Base-by-base conservation (phyloP, 805 yeast species). In the Zygosaccharomyces siamensis region DNA sequence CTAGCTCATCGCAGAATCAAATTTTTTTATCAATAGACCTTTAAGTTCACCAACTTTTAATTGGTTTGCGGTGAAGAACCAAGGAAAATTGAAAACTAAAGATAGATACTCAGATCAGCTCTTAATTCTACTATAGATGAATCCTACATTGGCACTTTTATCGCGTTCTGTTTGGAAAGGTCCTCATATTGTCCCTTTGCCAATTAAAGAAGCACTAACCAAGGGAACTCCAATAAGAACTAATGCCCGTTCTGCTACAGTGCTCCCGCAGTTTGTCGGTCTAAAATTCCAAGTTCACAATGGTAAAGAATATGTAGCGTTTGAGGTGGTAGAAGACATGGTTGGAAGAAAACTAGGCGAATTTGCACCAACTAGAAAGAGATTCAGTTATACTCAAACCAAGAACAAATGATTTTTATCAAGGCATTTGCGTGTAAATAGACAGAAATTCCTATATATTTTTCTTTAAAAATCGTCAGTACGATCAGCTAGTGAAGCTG, bases 341-440 rank as follows among this genome's bases (percentile, higher is more conserved):
- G 97, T 93, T 51, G 99, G 99, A 16, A 79, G 83, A 57, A 93
- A 92, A 66, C 72, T 93, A 48, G 99, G 99, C 1, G 97, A 92
- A 68, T 93, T 88, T 73, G 96, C 95, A 1, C 88, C 90, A 47
- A 93, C 99, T 1, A 80, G 98, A 70, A 87, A 88, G 78, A 81
- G 84, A 65, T 88, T 87, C 70, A 81, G 79, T 54, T 89, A 86
- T 72, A 86, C 89, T 45, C 86, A 78, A 68, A 80, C 89, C 30
- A 84, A 84, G 75, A 84, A 83, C 51, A 71, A 71, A 58, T 70
- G 56, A 52, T 44, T 32, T 16, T 20, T 26, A 11, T 12, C n/a
- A 12, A 20, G 24, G 24, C 27, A 8, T 20, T 26, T 18, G 23
- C 52, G 41, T 49, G 52, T 49, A 49, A 39, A 49, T 45, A 47